Evolutionary conservation across 805 yeast genomes (phyloP).

Genomic region (Kodamaea nitidulidarum): DNA sequence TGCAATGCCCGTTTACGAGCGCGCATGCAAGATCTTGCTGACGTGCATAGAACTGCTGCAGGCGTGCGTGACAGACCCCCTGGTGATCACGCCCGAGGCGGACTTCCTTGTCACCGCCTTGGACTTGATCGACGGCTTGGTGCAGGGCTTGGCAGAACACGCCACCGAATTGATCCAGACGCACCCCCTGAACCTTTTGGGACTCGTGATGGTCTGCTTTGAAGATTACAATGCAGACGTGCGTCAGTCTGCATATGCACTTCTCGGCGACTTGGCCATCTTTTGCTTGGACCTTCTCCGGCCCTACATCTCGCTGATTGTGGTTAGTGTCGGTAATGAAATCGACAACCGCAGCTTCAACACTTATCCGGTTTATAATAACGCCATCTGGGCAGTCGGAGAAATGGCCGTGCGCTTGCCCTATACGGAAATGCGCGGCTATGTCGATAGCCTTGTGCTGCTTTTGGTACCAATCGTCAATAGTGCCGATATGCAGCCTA

Average conservation of each 20-base stretch:
- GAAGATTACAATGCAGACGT: conserved; percentile 80
- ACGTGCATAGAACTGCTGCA: conserved; percentile 66
- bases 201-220: conserved; percentile 61
- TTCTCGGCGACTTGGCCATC: conserved; percentile 85
- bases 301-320: conserved; percentile 48
- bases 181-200: conserved; percentile 41
- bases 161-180: conserved; percentile 49
- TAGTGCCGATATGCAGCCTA: conserved; percentile 49
- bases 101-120: conserved; percentile 86
- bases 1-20: conserved; percentile 79
- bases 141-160: conserved; percentile 77
- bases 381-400: conserved; percentile 93
- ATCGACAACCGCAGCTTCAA: conserved; percentile 49
- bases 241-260: conserved; percentile 87
- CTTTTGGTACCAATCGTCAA: conserved; percentile 59
- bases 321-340: conserved; percentile 68
- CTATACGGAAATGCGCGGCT: conserved; percentile 45
- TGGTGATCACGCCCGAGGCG: conserved; percentile 73
- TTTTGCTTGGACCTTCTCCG: conserved; percentile 42
- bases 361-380: conserved; percentile 67
- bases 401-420: conserved; percentile 67
- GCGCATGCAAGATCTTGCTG: conserved; percentile 68
- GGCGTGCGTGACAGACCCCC: conserved; percentile 61
- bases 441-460: conserved; percentile 49
- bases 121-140: conserved; percentile 87